These are phyloP conservation scores for Hypoxylon fragiforme DNA, from an alignment of 495 filamentous ascomycete species.

Conservation along the genomic window DNA sequence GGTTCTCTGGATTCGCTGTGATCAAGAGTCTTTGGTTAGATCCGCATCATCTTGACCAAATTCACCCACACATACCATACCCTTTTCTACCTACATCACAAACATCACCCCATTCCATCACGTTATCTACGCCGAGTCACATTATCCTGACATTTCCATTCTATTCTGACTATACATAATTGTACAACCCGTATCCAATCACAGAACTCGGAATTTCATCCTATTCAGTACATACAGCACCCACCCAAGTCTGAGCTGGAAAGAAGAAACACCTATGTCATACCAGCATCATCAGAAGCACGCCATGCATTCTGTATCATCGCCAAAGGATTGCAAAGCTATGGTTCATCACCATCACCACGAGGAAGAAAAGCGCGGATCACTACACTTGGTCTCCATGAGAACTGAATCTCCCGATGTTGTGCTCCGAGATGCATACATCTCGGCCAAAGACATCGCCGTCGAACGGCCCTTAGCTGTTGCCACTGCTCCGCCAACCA, in stretches of 20 bases:
- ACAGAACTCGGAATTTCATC: background rate
- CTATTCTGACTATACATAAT: background rate
- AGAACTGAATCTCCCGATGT: slow-evolving; percentile 15
- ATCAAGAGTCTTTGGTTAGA: slow-evolving; percentile 22
- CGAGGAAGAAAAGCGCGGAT: background rate
- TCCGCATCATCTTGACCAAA: slow-evolving; percentile 3
- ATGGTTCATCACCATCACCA: slow-evolving; percentile 3
- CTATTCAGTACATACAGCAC: slow-evolving; percentile 4
- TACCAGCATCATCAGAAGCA: background rate
- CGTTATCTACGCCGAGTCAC: background rate
- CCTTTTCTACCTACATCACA: background rate
- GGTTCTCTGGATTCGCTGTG: slow-evolving; percentile 25
- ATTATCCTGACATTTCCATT: background rate
- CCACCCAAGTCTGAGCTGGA: background rate
- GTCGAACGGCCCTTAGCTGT: slow-evolving; percentile 19
- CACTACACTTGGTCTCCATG: background rate
- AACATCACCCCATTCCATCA: background rate
- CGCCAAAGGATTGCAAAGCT: background rate
- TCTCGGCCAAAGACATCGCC: slow-evolving; percentile 20
- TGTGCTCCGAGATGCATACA: slow-evolving; percentile 15
- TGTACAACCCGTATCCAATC: background rate
- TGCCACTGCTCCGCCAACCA: slow-evolving; percentile 51
- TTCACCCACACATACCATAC: background rate
- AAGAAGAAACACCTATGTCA: slow-evolving; percentile 3
- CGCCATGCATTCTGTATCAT: background rate